Evolutionary conservation across 495 filamentous ascomycete genomes (phyloP), one percentile per base, ranked within the genome.

Genomic region (Cercophora scortea): DNA sequence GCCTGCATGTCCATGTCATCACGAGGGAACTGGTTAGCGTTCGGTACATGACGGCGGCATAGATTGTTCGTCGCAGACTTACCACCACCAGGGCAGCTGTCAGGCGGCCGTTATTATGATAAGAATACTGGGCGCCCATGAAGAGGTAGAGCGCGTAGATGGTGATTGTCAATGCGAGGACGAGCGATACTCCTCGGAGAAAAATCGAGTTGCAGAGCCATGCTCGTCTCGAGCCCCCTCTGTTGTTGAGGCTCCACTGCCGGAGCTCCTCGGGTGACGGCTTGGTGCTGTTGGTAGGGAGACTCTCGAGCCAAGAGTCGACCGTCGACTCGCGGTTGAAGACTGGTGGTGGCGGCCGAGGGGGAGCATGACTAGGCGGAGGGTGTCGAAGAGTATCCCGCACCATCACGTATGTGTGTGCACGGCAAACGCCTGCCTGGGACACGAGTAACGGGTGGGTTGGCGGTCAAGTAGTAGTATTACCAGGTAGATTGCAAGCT

Each of bases 251-350:
- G 12, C 50, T 48, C 57, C 62, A 63, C 45, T 63, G 62, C 3
- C 42, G 10, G 9, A 56, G 52, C 33, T 65, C 54, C 16, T 49
- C 44, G 8, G 42, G 2, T 4, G 61, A 63, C 4, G 55, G 58
- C 39, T 51, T 53, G 36, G 17, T 25, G 35, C 52, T 60, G 35
- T 50, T 60, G 6, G 42, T 46, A 7, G 59, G 55, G 16, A 65
- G 45, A 3, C 47, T 42, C 12, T 63, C 60, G 8, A 63, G 58
- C 62, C 62, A 65, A 15, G 58, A 47, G 47, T 65, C 62, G 49
- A 63, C 53, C 10, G 40, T 15, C n/a, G n/a, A n/a, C n/a, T n/a
- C n/a, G 13, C 53, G 57, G 32, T 56, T 51, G 16, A 41, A 52
- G 10, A 42, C 38, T 2, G 54, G 54, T n/a, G 51, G 33, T 15